Conservation (phyloP, 2,329 filamentous ascomycete genomes). For the Cladophialophora carrionii region DNA sequence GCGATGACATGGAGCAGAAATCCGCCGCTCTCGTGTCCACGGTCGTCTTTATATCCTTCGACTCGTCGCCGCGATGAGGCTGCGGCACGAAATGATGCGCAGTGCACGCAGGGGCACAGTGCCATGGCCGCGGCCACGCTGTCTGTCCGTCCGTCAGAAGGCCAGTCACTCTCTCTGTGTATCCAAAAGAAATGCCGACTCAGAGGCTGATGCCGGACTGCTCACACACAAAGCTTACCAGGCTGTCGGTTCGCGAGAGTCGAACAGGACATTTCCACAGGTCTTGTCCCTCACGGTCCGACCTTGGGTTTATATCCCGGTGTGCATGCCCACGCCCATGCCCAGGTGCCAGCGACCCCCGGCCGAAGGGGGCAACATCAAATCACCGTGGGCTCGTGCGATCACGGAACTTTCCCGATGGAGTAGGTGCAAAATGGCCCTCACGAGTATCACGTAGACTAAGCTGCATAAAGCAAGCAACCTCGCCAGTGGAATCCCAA, state of each 20-base stretch:
- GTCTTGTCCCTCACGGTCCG: neutral
- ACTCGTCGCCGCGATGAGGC: neutral
- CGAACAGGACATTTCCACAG: neutral
- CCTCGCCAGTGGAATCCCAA: neutral
- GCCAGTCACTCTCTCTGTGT: neutral
- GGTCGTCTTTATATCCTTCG: neutral
- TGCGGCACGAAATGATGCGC: neutral
- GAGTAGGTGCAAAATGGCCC: neutral
- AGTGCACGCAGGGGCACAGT: neutral
- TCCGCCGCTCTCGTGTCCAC: neutral
- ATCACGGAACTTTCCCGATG: neutral
- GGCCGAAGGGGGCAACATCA: neutral
- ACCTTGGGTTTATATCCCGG: neutral
- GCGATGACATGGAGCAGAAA: neutral
- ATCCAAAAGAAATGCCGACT: neutral
- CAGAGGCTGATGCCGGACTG: neutral
- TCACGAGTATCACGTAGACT: neutral
- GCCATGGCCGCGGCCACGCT: slow-evolving; percentile 3
- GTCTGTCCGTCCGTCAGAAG: neutral
- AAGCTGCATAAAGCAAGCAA: slow-evolving; percentile 1
- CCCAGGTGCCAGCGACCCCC: too few relatives aligned
- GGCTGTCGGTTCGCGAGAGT: neutral
- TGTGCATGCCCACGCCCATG: too few relatives aligned
- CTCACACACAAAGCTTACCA: neutral
- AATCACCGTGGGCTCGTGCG: neutral